Evolutionary conservation across 2,329 filamentous ascomycete species (phyloP).

Genomic region (Balansia obtecta): DNA sequence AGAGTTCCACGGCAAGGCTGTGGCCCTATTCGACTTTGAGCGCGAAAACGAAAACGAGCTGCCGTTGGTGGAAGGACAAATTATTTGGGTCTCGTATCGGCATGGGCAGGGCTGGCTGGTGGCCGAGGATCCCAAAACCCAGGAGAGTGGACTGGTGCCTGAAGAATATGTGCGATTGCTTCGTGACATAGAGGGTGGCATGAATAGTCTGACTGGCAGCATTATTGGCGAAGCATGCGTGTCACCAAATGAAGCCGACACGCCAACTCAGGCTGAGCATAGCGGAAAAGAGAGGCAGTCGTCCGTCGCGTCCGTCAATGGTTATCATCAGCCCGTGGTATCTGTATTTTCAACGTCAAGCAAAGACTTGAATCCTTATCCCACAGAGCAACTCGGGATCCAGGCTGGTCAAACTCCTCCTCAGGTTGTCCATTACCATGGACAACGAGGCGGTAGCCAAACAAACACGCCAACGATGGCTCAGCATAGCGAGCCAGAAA

Average conservation of each 20-base stretch:
- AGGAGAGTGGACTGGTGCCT: constrained; percentile 86
- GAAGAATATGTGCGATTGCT: constrained; percentile 92
- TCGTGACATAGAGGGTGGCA: constrained; percentile 83
- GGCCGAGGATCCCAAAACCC: constrained; percentile 87
- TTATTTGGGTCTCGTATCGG: constrained; percentile 91
- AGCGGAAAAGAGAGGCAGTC: constrained; percentile 31
- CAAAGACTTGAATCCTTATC: constrained; percentile 56
- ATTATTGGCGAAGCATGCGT: constrained; percentile 40
- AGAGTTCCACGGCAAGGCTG: constrained; percentile 93
- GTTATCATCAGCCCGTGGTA: constrained; percentile 56
- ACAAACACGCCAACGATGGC: constrained; percentile 49
- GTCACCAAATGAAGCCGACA: constrained; percentile 43
- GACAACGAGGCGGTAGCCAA: constrained; percentile 54
- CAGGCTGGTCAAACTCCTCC: constrained; percentile 51
- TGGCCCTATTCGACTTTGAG: constrained; percentile 89
- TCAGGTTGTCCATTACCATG: constrained; percentile 56
- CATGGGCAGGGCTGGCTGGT: constrained; percentile 97
- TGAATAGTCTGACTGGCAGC: constrained; percentile 57
- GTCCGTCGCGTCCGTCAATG: constrained; percentile 37
- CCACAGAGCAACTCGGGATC: constrained; percentile 49
- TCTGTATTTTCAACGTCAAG: constrained; percentile 60
- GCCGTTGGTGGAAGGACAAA: constrained; percentile 82
- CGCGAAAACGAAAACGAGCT: constrained; percentile 95
- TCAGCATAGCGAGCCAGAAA: constrained; percentile 35
- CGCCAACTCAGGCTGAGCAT: constrained; percentile 50